Evolutionary conservation across 306 rosid species (phyloP), one percentile per base, ranked within the genome.

Genomic region (Lithocarpus polystachyus): DNA sequence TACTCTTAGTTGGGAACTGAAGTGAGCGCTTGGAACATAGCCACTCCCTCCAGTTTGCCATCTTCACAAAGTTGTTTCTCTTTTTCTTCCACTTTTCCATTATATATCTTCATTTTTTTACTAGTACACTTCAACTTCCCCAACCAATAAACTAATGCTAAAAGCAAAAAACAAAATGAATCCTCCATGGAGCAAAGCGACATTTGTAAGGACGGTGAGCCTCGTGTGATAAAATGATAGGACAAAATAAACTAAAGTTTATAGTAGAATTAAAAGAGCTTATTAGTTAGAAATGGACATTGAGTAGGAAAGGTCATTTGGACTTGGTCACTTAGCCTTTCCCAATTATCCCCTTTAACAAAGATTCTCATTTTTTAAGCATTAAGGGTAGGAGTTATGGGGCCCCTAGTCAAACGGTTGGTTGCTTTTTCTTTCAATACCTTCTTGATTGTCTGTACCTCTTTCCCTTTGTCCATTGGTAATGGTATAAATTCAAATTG

Each of bases 341-440:
- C 60, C 81, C 53, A 54, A 70, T 56, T 80, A 8, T 86, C 78
- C 68, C 56, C 22, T 59, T 68, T 15, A 31, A 73, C 64, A 82
- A 77, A 84, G 86, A 87, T 91, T 87, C 92, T 77, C 53, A 73
- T 75, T 53, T 70, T 78, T 56, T 75, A 79, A 61, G 68, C 77
- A 62, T 59, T 76, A 17, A 68, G 62, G 59, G 82, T 56, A 61
- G 82, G 69, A 45, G 52, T 24, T 51, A 70, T 86, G 88, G 96
- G 86, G 9, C 91, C 85, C 13, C 77, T 26, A n/a, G 74, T 86
- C 84, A 83, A 89, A 77, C 92, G 90, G 92, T 90, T 84, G 68
- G 86, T 83, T 89, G 93, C 89, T 75, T 89, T 92, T 87, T 90
- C 79, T 85, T 45, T 80, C 72, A 78, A 79, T 85, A 80, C 68